Percentiles rank a stretch among this genome's conserved stretches.
These are phyloP conservation scores for Strigomonas culicis DNA, from an alignment of 208 protist species.

Conservation along the genomic window DNA sequence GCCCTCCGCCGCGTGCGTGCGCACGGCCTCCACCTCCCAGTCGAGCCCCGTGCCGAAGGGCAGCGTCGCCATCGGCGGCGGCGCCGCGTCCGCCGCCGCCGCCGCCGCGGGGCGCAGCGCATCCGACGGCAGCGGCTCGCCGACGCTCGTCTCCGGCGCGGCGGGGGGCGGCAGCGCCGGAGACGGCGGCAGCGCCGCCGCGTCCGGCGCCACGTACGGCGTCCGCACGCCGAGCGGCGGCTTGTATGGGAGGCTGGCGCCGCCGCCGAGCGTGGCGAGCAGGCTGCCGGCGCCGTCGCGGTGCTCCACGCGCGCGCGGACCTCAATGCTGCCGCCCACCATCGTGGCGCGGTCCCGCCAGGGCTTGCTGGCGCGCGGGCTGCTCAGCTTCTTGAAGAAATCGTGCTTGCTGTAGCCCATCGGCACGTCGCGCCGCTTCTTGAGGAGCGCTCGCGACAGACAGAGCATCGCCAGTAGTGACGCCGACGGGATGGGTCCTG, in stretches of 20 bases:
- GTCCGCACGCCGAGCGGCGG: conserved; percentile 2
- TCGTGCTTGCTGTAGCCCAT: conserved; percentile 62
- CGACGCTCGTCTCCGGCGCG: background rate
- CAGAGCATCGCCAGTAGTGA: no score
- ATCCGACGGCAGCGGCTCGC: conserved; percentile 10
- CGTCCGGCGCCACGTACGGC: no score
- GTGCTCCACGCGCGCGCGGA: conserved; percentile 35
- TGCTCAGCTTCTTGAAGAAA: conserved; percentile 74
- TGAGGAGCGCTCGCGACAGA: conserved; percentile 15
- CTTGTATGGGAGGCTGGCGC: conserved; percentile 23
- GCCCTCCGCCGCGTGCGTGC: conserved; percentile 30
- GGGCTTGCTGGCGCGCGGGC: conserved; percentile 74
- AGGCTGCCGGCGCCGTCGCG: conserved; percentile 40
- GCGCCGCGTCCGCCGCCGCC: background rate
- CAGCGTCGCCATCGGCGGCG: conserved; percentile 31
- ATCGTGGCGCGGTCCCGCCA: conserved; percentile 58
- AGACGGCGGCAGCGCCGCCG: background rate
- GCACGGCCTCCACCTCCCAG: conserved; percentile 65
- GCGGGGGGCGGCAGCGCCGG: background rate
- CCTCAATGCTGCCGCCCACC: conserved; percentile 56
- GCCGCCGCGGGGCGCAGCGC: background rate
- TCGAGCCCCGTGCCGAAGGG: conserved; percentile 76
- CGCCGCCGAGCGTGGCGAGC: conserved; percentile 54
- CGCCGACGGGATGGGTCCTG: no score
- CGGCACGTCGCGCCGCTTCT: conserved; percentile 39